Base-by-base conservation (phyloP, 2,329 filamentous ascomycete species). In the Phyllosticta capitalensis region DNA sequence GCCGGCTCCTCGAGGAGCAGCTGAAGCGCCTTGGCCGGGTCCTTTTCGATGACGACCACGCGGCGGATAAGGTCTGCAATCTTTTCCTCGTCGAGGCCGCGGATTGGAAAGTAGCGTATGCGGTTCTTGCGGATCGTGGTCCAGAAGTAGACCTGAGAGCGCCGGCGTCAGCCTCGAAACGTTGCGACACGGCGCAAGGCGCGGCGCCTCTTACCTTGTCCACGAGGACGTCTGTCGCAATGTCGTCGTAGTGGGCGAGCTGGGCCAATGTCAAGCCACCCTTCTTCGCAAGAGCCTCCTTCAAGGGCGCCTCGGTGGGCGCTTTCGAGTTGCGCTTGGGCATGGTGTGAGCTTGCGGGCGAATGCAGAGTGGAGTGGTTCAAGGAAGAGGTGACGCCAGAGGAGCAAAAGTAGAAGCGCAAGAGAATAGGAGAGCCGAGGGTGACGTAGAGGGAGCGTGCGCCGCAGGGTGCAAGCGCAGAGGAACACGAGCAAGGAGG, bases 81-180 rank as follows among this genome's bases (percentile, higher is more conserved):
- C 21, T 83, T 78, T 55, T 87, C 82, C 64, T 85, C 82, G 58
- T 83, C 84, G 55, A 97, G 79, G 49, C 90, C 90, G 63, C 94
- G 86, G 6, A 88, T 90, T 0, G 90, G 82, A 67, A 89, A 88
- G 73, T 95, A 97, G 59, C 89, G 90, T 59, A 84, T 85, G 62
- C 89, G 86, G 68, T 97, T 96, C 75, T 99, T 99, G 64, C 92
- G 92, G 61, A 96, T 96, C 3, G 84, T 89, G 5, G 92, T 92
- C 92, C 94, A 97, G 78, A 94, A 99, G 74, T 89, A 96, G 9
- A 90, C 87, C 92, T 96, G 65, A 28, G 49, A 30, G 52, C 33
- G n/a, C 54, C 6, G 7, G 28, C 17, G 54, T 60, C 50, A 60
- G 58, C 24, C 10, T 52, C 14, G 38, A 45, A 45, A 45, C 38